A percentile compares a stretch with the other conserved stretches of the same genome.
These are phyloP conservation scores for Syncephalastrum contaminatum DNA, from an alignment of 371 early-diverging fungal genomes.

Conservation along the genomic window DNA sequence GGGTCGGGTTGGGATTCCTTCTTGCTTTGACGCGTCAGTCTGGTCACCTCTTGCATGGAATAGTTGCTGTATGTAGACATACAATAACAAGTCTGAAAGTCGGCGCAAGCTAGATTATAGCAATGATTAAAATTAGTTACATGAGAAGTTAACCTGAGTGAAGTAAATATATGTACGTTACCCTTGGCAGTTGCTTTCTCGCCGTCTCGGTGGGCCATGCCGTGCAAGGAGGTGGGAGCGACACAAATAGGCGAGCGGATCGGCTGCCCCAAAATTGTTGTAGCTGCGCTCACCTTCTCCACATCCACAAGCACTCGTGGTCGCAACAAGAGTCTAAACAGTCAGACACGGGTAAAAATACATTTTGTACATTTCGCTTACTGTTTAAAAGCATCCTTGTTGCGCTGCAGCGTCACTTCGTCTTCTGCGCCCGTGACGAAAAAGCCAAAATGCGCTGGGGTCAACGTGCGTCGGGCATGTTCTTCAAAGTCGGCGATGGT, in stretches of 20 bases:
- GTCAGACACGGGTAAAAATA: not conserved
- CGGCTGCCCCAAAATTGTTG: slow-evolving; percentile 61
- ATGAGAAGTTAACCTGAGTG: slow-evolving; percentile 67
- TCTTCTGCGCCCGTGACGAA: slow-evolving; percentile 82
- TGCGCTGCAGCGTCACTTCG: slow-evolving; percentile 80
- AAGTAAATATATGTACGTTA: slow-evolving; percentile 15
- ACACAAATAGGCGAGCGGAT: slow-evolving; percentile 52
- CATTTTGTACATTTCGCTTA: slow-evolving; percentile 13
- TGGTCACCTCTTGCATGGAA: slow-evolving; percentile 52
- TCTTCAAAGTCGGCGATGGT: slow-evolving; percentile 19
- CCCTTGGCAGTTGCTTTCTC: slow-evolving; percentile 58
- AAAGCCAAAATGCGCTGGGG: slow-evolving; percentile 15
- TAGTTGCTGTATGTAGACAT: slow-evolving; percentile 51
- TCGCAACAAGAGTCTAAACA: slow-evolving; percentile 60
- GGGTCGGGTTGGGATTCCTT: slow-evolving; percentile 25
- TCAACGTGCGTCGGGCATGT: slow-evolving; percentile 14
- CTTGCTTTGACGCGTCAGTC: slow-evolving; percentile 36
- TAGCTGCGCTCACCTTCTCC: slow-evolving; percentile 55
- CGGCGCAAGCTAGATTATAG: slow-evolving; percentile 13
- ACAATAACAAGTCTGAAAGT: slow-evolving; percentile 37
- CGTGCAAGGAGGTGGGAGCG: slow-evolving; percentile 65
- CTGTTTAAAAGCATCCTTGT: slow-evolving; percentile 72
- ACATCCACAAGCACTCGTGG: slow-evolving; percentile 79
- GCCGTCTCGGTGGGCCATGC: slow-evolving; percentile 74
- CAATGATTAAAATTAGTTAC: slow-evolving; percentile 28